Percentiles rank a stretch among this genome's conserved stretches.
phyloP scores from a whole-genome alignment of 306 rosid genomes.

The Casuarina equisetifolia region DNA sequence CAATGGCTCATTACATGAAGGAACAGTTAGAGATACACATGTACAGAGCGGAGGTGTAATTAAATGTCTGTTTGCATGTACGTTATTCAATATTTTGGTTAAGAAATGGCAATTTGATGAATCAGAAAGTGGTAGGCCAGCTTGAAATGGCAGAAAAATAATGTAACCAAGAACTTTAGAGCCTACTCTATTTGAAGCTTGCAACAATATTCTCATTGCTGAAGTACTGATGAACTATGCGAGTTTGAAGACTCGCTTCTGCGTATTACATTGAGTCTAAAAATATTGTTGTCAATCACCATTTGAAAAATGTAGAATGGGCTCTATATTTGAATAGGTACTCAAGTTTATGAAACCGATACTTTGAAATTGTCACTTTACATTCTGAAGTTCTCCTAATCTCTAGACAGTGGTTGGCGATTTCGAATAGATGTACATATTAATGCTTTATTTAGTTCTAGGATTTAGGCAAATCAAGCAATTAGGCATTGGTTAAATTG shows the following conservation, averaged over 20 bases:
- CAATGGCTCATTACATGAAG: not conserved
- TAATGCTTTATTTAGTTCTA: not conserved
- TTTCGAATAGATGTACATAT: not conserved
- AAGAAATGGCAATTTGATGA: not conserved
- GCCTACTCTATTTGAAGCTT: conserved; percentile 1
- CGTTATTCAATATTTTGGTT: not conserved
- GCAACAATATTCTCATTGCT: not conserved
- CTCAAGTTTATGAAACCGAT: not conserved
- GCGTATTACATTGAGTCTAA: not conserved
- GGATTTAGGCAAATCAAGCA: not conserved
- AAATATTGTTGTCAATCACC: not conserved
- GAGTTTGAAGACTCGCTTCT: not conserved
- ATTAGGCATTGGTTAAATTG: not conserved
- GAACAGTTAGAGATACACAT: not conserved
- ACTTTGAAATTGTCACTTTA: not conserved
- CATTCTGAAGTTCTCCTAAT: not conserved
- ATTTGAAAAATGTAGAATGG: not conserved
- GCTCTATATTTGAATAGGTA: not conserved
- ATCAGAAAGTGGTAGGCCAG: not conserved
- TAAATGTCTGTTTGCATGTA: not conserved
- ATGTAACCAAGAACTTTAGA: not conserved
- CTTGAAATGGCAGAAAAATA: not conserved
- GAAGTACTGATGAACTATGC: not conserved
- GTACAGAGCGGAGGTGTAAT: not conserved
- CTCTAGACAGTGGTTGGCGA: not conserved